A percentile compares a stretch with the other conserved stretches of the same genome.
phyloP scores from a whole-genome alignment of 306 rosid species.

The Quillaja saponaria region DNA sequence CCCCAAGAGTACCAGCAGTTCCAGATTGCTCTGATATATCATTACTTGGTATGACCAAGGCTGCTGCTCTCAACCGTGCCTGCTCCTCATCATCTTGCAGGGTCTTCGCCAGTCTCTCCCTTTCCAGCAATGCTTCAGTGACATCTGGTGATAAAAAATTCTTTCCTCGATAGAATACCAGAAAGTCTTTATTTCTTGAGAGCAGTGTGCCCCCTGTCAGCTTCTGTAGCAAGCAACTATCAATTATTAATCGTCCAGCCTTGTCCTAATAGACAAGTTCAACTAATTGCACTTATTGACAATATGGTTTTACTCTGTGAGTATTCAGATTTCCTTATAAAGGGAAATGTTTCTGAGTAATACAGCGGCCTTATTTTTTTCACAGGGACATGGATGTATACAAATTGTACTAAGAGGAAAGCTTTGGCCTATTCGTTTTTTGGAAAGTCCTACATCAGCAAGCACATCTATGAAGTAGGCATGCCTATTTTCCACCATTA shows the following conservation, averaged over 20 bases:
- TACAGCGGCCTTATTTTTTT: no score
- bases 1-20: slow-evolving; percentile 84
- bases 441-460: slow-evolving; percentile 7
- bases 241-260: slow-evolving; percentile 23
- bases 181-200: slow-evolving; percentile 89
- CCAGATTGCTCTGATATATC: slow-evolving; percentile 49
- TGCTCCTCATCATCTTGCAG: slow-evolving; percentile 94
- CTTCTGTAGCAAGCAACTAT: slow-evolving; percentile 54
- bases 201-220: slow-evolving; percentile 86
- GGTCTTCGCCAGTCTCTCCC: slow-evolving; percentile 74
- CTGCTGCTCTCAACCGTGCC: slow-evolving; percentile 85
- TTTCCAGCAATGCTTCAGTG: slow-evolving; percentile 72
- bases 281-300: no score
- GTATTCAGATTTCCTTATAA: no score
- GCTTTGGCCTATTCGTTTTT: background rate
- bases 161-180: slow-evolving; percentile 91
- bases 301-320: no score
- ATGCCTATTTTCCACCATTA: background rate
- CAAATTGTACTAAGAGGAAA: background rate
- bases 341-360: no score
- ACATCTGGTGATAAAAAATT: slow-evolving; percentile 77
- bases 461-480: background rate
- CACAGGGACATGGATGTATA: no score
- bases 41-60: slow-evolving; percentile 48
- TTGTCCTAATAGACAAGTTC: no score